Evolutionary conservation across 768 basidiomycete species (phyloP), one percentile per base, ranked within the genome.

Genomic region (Boletus eberwhitei): DNA sequence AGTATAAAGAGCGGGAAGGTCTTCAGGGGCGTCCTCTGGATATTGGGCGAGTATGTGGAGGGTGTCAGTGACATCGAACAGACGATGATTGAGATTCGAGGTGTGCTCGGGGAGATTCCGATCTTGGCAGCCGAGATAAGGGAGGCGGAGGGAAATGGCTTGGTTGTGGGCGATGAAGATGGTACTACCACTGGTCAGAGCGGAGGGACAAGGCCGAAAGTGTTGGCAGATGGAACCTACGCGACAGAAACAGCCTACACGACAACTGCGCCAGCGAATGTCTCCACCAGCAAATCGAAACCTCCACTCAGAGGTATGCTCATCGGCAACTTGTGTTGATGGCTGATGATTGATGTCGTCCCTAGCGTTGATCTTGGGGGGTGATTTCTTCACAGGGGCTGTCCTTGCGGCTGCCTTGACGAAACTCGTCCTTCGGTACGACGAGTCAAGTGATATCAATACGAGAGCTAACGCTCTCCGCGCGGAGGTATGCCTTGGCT

Each of bases 1-100:
- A 91, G 92, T 57, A 92, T 98, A 74, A 94, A 94, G 71, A 94
- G 91, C 1, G 94, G 94, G 52, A 98, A 98, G 71, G 95, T 98
- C 22, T 98, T 90, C 79, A 86, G 94, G 5, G 97, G 96, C 8
- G 82, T 98, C 17, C 80, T 98, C 45, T 98, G 97, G 96, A 97
- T 98, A 59, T 79, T 98, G n/a, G 96, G 97, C 58, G 96, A 98
- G 74, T 99, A 98, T 63, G 86, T 90, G 37, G 83, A 86, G 58
- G 73, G 76, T 5, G 73, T 79, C 46, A 53, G 71, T 51, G 90
- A 90, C 54, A 90, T 98, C 57, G 78, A 85, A 55, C 77, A 72
- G 42, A 80, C 86, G 2, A 85, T 97, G 79, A 75, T 76, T 44
- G 90, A 92, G 69, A 78, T 98, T 41, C 78, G 94, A 52, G 85